phyloP scores from a whole-genome alignment of 495 filamentous ascomycete species.

The Aspergillus taichungensis region DNA sequence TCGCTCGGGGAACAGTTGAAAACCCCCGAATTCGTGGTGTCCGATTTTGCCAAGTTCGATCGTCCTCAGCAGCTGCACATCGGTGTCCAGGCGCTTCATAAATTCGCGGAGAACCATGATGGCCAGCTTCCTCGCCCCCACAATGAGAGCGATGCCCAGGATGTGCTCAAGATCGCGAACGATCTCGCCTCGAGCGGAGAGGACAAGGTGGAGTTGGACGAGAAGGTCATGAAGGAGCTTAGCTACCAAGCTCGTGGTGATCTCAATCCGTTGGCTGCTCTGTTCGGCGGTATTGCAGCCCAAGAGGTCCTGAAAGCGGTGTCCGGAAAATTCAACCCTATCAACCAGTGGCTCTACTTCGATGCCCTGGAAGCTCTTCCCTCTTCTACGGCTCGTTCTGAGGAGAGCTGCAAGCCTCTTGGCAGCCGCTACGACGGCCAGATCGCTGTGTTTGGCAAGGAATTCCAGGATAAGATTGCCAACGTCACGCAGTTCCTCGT shows the following conservation, averaged over 20 bases:
- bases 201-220: slow-evolving; percentile 76
- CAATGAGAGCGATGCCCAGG: slow-evolving; percentile 72
- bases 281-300: slow-evolving; percentile 90
- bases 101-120: slow-evolving; percentile 60
- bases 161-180: slow-evolving; percentile 64
- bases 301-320: slow-evolving; percentile 97
- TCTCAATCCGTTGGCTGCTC: slow-evolving; percentile 81
- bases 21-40: slow-evolving; percentile 81
- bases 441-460: slow-evolving; percentile 89
- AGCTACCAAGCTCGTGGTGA: slow-evolving; percentile 95
- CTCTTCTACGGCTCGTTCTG: slow-evolving; percentile 58
- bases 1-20: slow-evolving; percentile 63
- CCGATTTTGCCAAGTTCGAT: slow-evolving; percentile 97
- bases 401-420: slow-evolving; percentile 77
- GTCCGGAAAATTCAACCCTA: slow-evolving; percentile 92
- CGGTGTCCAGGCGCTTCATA: slow-evolving; percentile 86
- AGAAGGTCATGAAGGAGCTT: slow-evolving; percentile 87
- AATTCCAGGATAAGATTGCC: slow-evolving; percentile 87
- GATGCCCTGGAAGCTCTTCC: slow-evolving; percentile 95
- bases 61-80: slow-evolving; percentile 84
- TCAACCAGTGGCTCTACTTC: slow-evolving; percentile 92
- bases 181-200: slow-evolving; percentile 53
- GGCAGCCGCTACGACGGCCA: slow-evolving; percentile 90
- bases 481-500: slow-evolving; percentile 90
- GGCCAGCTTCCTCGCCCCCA: slow-evolving; percentile 71